These are phyloP conservation scores for Arachnomyces sp. DNA, from an alignment of 2,329 filamentous ascomycete genomes.

Conservation along the genomic window DNA sequence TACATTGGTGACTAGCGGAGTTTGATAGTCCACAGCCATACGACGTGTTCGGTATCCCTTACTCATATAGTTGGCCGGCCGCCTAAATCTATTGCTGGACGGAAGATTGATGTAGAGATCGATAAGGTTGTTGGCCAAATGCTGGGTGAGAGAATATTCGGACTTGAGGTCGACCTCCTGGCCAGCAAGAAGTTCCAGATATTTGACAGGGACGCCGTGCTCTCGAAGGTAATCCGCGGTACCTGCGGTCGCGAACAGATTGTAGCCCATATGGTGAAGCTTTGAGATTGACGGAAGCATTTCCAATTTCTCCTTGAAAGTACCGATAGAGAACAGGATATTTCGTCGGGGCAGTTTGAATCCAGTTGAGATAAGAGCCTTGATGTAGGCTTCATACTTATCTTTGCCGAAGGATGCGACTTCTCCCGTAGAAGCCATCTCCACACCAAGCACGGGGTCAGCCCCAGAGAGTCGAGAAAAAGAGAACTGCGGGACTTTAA, in stretches of 20 bases:
- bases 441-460: conserved; percentile 91
- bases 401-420: conserved; percentile 93
- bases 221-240: conserved; percentile 95
- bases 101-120: conserved; percentile 98
- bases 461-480: conserved; percentile 95
- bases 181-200: conserved; percentile 75
- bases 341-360: conserved; percentile 96
- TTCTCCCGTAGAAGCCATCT: conserved; percentile 98
- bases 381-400: conserved; percentile 96
- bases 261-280: conserved; percentile 84
- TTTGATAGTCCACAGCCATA: conserved; percentile 98
- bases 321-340: conserved; percentile 88
- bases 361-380: conserved; percentile 88
- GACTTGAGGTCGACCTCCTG: conserved; percentile 78
- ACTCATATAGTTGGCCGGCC: conserved; percentile 96
- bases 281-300: conserved; percentile 89
- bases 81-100: conserved; percentile 94
- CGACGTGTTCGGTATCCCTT: conserved; percentile 93
- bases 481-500: conserved; percentile 98
- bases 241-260: conserved; percentile 90
- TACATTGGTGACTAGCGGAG: conserved; percentile 93
- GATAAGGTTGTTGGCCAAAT: conserved; percentile 94
- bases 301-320: conserved; percentile 96
- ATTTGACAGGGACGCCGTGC: conserved; percentile 85
- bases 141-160: conserved; percentile 94